Conservation (phyloP, 495 filamentous ascomycete genomes). For the Saxophila tyrrhenica region DNA sequence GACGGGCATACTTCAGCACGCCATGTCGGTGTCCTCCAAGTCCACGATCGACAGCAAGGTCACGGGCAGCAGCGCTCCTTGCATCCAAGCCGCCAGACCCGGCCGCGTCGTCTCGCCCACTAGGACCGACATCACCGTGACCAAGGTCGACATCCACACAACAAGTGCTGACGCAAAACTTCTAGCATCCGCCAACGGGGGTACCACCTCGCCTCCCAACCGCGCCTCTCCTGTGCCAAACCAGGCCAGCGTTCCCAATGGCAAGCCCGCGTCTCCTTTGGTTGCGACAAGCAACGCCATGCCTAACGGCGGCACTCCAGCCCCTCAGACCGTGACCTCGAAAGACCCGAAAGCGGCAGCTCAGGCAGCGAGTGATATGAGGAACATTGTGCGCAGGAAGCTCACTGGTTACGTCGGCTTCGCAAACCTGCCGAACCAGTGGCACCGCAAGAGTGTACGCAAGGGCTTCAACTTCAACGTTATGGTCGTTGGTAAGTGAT, state of each 20-base stretch:
- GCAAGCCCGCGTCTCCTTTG: constrained; percentile 47
- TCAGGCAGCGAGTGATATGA: constrained; percentile 70
- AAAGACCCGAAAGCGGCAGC: constrained; percentile 76
- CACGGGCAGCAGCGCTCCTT: neutral
- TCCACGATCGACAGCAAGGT: neutral
- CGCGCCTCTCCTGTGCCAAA: constrained; percentile 28
- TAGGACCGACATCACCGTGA: constrained; percentile 1
- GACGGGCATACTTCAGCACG: neutral
- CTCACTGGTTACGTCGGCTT: constrained; percentile 97
- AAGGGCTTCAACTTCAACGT: constrained; percentile 99
- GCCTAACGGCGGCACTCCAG: constrained; percentile 37
- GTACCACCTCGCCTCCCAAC: constrained; percentile 18
- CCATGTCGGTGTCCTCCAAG: constrained; percentile 1
- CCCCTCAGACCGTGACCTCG: constrained; percentile 58
- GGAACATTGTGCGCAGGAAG: constrained; percentile 97
- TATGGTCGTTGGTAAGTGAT: constrained; percentile 88
- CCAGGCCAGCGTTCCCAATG: constrained; percentile 29
- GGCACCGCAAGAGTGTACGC: constrained; percentile 99
- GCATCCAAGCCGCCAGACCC: neutral
- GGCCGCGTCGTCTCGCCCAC: neutral
- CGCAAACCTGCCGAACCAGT: constrained; percentile 97
- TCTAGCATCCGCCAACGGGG: too few species aligned
- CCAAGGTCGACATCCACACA: neutral
- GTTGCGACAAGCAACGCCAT: constrained; percentile 50
- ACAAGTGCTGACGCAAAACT: constrained; percentile 10